These are phyloP conservation scores for Medicago lupulina DNA, from an alignment of 306 rosid genomes.

Conservation along the genomic window DNA sequence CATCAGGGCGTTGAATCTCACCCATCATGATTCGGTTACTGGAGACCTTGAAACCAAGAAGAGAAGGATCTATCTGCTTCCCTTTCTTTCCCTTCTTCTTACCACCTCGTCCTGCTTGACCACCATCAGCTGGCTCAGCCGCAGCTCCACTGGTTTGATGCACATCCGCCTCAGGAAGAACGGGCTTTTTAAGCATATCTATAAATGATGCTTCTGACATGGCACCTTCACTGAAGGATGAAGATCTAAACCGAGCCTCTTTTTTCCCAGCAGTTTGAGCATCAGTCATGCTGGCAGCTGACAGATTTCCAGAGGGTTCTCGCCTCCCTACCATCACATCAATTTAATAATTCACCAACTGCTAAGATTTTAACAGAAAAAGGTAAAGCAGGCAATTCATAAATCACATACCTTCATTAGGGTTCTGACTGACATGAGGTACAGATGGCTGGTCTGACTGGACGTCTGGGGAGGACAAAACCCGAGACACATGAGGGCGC, in stretches of 20 bases:
- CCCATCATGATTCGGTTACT: constrained; percentile 83
- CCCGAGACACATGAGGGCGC: constrained; percentile 55
- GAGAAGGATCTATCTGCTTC: constrained; percentile 78
- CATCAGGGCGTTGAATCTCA: constrained; percentile 73
- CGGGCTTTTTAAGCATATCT: constrained; percentile 70
- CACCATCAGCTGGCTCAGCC: constrained; percentile 53
- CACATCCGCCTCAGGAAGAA: constrained; percentile 54
- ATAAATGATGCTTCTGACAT: constrained; percentile 73
- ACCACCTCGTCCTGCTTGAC: constrained; percentile 60
- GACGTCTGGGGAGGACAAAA: constrained; percentile 67
- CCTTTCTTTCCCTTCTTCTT: constrained; percentile 86
- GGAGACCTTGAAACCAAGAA: constrained; percentile 76
- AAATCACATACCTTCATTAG: constrained; percentile 50
- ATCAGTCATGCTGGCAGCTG: constrained; percentile 44
- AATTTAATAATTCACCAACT: constrained; percentile 21
- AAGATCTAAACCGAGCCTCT: constrained; percentile 57
- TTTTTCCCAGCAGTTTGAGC: constrained; percentile 57
- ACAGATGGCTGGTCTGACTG: constrained; percentile 56
- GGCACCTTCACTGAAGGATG: constrained; percentile 63
- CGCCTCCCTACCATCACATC: constrained; percentile 47
- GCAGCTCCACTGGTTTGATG: constrained; percentile 49
- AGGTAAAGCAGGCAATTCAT: background rate
- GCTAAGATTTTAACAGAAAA: background rate
- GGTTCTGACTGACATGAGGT: constrained; percentile 51
- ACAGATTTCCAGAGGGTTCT: constrained; percentile 46